Base-by-base conservation (phyloP, 768 basidiomycete genomes). In the Lyophyllum shimeji region DNA sequence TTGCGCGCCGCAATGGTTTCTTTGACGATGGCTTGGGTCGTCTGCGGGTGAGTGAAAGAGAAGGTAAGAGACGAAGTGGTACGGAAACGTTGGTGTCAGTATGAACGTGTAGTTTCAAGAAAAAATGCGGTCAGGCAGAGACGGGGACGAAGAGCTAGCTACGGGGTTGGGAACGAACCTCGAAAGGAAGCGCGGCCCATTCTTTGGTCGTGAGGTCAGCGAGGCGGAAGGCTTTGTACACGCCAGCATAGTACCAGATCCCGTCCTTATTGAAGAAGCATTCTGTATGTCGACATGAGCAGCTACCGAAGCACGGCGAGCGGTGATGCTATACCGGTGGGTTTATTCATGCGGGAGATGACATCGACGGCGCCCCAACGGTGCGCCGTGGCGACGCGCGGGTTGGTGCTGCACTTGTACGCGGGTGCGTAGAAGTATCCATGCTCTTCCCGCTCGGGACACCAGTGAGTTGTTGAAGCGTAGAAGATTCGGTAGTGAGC, bases 241-340 rank as follows among this genome's bases (percentile, higher is more conserved):
- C 77, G n/a, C 90, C 90, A 12, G 90, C 89, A 58, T 92, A 92
- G 66, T 91, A 92, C 87, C 88, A 92, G 56, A 82, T 81, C 7
- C 86, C 87, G 53, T 90, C 87, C 67, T 85, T 90, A 69, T 85
- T 87, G 62, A 84, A 92, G 69, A 92, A 92, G 59, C 88, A 92
- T 65, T 92, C 90, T 90, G 55, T 15, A 46, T 43, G n/a, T 5
- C 8, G 15, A 44, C 12, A 6, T 43, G 37, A 23, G 27, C 55
- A n/a, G n/a, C 24, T 51, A 39, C 1, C 11, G 20, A 9, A 13
- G 11, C 12, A 47, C 17, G 23, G 49, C 7, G 47, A 47, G 18
- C 29, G 9, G 27, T 57, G 13, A 8, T 17, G 21, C 71, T 29
- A 56, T 59, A 83, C 89, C 90, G 46, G 85, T 89, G 2, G 86